A percentile compares a stretch with the other conserved stretches of the same genome.
Conservation (phyloP, 2,329 filamentous ascomycete species). For the Colletotrichum eleusines region DNA sequence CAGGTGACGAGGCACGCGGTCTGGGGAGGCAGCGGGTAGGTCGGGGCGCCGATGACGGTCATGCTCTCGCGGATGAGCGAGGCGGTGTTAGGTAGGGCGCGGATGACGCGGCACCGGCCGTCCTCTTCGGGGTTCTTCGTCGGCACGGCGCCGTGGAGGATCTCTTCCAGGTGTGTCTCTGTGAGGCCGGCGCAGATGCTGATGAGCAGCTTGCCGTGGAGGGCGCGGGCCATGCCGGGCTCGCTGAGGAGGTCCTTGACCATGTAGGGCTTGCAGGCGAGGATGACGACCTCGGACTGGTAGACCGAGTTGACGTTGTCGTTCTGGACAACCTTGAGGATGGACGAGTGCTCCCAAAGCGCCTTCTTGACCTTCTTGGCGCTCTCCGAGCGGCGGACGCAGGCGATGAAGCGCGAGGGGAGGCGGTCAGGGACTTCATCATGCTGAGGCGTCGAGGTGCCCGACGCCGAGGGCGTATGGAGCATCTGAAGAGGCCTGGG, state of each 20-base stretch:
- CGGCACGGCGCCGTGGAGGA: conserved; percentile 69
- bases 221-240: conserved; percentile 76
- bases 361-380: conserved; percentile 76
- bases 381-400: conserved; percentile 77
- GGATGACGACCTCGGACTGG: conserved; percentile 78
- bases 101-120: conserved; percentile 73
- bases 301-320: conserved; percentile 77
- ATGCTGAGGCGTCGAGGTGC: conserved; percentile 55
- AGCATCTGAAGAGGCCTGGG: conserved; percentile 59
- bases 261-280: conserved; percentile 86
- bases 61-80: conserved; percentile 83
- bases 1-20: conserved; percentile 73
- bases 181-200: conserved; percentile 85
- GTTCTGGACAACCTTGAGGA: conserved; percentile 76
- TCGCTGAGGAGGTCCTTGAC: conserved; percentile 75
- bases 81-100: conserved; percentile 89
- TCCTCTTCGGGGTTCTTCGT: conserved; percentile 59
- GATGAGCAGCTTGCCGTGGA: conserved; percentile 84
- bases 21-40: conserved; percentile 66
- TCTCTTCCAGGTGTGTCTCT: conserved; percentile 73
- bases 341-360: conserved; percentile 71
- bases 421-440: conserved; percentile 68
- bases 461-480: conserved; percentile 46
- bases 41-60: conserved; percentile 79
- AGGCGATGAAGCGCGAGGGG: conserved; percentile 83